phyloP scores from a whole-genome alignment of 139 green algal genomes.

The Chlorella ohadii region DNA sequence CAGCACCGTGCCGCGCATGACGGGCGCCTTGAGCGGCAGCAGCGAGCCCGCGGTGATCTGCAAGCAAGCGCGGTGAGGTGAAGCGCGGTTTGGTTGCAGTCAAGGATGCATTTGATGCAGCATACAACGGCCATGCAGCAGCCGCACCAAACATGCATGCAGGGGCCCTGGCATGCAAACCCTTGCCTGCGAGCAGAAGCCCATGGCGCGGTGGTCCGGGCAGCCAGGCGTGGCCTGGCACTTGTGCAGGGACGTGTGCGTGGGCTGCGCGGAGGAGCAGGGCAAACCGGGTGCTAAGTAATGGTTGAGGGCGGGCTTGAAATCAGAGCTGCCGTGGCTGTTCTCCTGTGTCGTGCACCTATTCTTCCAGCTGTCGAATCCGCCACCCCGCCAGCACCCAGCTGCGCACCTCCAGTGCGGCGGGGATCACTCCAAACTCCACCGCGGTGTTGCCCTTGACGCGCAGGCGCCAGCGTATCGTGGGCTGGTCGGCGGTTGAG shows the following conservation, averaged over 20 bases:
- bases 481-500: slow-evolving; percentile 56
- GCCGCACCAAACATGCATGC: too few species aligned
- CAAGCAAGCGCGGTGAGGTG: too few species aligned
- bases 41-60: slow-evolving; percentile 68
- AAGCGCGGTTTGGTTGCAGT: too few species aligned
- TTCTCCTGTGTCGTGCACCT: too few species aligned
- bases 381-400: background rate
- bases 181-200: slow-evolving; percentile 71
- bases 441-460: slow-evolving; percentile 76
- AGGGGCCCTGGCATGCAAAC: too few species aligned
- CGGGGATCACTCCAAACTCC: slow-evolving; percentile 73
- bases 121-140: too few species aligned
- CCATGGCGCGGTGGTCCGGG: slow-evolving; percentile 26
- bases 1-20: slow-evolving; percentile 72
- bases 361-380: background rate
- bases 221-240: slow-evolving; percentile 20
- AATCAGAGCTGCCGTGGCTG: too few species aligned
- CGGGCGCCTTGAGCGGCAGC: slow-evolving; percentile 61
- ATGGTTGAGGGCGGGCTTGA: too few species aligned
- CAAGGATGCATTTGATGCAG: too few species aligned
- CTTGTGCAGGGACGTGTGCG: slow-evolving; percentile 59
- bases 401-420: slow-evolving; percentile 41
- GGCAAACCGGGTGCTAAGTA: too few species aligned
- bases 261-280: background rate
- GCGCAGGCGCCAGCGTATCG: slow-evolving; percentile 67